Conservation (phyloP, 176 grass and related monocot species). For the Oryza officinalis region DNA sequence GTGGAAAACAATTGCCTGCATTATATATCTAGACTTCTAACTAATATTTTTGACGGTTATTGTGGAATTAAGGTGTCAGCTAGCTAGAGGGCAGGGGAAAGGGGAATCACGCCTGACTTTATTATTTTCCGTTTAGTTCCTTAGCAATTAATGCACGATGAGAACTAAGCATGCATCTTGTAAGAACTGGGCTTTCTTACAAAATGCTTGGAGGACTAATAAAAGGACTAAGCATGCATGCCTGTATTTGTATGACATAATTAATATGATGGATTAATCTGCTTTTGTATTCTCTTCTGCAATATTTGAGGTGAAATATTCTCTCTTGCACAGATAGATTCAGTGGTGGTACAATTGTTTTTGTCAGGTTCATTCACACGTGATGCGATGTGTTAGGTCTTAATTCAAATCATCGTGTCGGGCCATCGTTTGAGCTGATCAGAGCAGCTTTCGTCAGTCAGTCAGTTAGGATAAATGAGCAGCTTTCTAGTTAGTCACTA, state of each 20-base stretch:
- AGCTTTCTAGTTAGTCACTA: slow-evolving; percentile 17
- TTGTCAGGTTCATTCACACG: slow-evolving; percentile 41
- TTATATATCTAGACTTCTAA: background rate
- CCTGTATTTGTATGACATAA: background rate
- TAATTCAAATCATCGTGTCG: slow-evolving; percentile 38
- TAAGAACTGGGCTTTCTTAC: background rate
- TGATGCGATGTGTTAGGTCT: slow-evolving; percentile 39
- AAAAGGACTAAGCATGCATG: background rate
- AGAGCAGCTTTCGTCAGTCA: background rate
- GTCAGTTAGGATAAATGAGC: background rate
- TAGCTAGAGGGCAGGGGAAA: slow-evolving; percentile 9
- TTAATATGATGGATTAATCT: background rate
- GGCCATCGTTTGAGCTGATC: slow-evolving; percentile 12
- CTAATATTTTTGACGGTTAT: background rate
- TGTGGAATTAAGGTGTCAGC: background rate
- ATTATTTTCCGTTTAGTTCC: slow-evolving; percentile 25
- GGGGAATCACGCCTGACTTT: slow-evolving; percentile 29
- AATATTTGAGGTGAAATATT: background rate
- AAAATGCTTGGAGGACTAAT: background rate
- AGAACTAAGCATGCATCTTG: background rate
- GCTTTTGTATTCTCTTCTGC: background rate
- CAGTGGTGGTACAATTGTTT: slow-evolving; percentile 22
- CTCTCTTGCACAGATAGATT: slow-evolving; percentile 6
- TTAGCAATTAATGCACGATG: background rate
- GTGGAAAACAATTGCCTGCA: background rate